These are phyloP conservation scores for Ilex paraguariensis DNA, from an alignment of 305 asterid genomes.

Conservation along the genomic window DNA sequence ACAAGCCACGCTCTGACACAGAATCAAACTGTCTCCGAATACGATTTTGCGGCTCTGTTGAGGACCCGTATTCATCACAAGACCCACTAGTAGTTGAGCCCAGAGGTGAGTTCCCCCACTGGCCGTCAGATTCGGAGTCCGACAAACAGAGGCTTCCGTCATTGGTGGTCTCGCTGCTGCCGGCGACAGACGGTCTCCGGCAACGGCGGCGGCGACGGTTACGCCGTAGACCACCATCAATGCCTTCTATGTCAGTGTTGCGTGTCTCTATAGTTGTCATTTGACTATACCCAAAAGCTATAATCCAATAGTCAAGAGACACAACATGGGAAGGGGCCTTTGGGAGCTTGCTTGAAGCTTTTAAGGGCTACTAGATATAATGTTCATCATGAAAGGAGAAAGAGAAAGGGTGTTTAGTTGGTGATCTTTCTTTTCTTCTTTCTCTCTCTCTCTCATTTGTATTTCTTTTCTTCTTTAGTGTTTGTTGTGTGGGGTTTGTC, in stretches of 20 bases:
- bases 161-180: slow-evolving; percentile 44
- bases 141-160: slow-evolving; percentile 44
- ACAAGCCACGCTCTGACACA: slow-evolving; percentile 28
- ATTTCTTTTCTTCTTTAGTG: too few relatives aligned
- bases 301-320: too few relatives aligned
- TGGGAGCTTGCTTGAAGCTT: neutral
- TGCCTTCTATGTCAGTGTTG: slow-evolving; percentile 25
- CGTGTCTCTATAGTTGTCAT: slow-evolving; percentile 25
- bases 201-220: slow-evolving; percentile 18
- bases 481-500: slow-evolving; percentile 6
- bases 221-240: slow-evolving; percentile 16
- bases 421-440: neutral
- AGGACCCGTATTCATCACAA: slow-evolving; percentile 28
- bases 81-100: slow-evolving; percentile 14
- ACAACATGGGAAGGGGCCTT: neutral
- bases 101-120: slow-evolving; percentile 24
- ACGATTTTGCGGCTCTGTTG: slow-evolving; percentile 19
- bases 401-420: neutral
- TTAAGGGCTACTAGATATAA: too few relatives aligned
- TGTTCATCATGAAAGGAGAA: neutral
- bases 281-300: slow-evolving; percentile 5
- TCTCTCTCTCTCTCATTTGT: neutral
- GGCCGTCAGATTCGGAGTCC: slow-evolving; percentile 32
- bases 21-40: slow-evolving; percentile 16
- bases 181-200: slow-evolving; percentile 5